Conservation (phyloP, 2,329 filamentous ascomycete genomes). For the Venturia carpophila region DNA sequence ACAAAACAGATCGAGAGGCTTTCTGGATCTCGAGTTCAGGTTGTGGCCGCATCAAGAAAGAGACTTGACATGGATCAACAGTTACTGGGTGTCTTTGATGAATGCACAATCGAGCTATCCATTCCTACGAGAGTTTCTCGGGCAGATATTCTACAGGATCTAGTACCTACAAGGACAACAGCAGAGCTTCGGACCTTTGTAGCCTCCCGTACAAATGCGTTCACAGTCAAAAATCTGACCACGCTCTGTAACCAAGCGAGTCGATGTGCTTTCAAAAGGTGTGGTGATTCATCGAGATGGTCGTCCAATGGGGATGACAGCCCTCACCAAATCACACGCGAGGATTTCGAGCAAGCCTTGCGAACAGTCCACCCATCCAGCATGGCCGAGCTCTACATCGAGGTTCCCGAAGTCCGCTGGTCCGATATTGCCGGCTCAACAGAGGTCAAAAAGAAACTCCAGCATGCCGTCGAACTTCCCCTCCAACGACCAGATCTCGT, state of each 20-base stretch:
- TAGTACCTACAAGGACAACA: constrained; percentile 43
- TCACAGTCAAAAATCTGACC: constrained; percentile 70
- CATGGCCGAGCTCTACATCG: constrained; percentile 82
- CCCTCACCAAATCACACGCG: background rate
- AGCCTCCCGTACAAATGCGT: constrained; percentile 75
- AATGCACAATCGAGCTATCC: constrained; percentile 61
- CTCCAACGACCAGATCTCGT: constrained; percentile 43
- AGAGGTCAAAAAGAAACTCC: constrained; percentile 56
- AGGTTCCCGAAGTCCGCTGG: constrained; percentile 81
- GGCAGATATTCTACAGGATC: constrained; percentile 62
- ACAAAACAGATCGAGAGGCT: constrained; percentile 50
- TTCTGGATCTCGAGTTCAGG: constrained; percentile 52
- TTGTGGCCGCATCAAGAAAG: constrained; percentile 68
- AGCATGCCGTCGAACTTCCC: constrained; percentile 51
- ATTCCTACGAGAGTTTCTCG: constrained; percentile 66
- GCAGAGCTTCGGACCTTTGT: constrained; percentile 52
- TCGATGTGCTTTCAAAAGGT: constrained; percentile 21
- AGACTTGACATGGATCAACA: constrained; percentile 62
- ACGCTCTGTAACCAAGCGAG: constrained; percentile 52
- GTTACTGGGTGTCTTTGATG: constrained; percentile 58
- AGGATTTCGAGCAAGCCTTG: constrained; percentile 59
- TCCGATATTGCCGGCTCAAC: constrained; percentile 80
- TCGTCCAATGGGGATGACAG: background rate
- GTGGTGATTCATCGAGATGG: background rate
- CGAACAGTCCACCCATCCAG: constrained; percentile 67